Evolutionary conservation across 805 yeast genomes (phyloP).

Genomic region (Grigorovia transvaalensis): DNA sequence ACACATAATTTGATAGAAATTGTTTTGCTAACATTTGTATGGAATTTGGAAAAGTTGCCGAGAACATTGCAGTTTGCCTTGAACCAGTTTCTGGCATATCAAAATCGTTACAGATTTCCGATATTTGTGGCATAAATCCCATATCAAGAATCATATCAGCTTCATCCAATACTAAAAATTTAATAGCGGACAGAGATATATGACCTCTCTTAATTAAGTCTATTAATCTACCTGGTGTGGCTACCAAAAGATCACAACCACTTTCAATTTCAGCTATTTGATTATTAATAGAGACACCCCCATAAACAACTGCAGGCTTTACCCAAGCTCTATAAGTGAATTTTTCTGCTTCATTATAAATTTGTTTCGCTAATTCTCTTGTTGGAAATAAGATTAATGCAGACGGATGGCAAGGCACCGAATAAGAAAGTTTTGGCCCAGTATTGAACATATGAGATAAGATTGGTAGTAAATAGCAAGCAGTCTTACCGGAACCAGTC

Average conservation of each 20-base stretch:
- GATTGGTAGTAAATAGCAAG: conserved; percentile 97
- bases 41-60: conserved; percentile 97
- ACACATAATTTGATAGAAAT: conserved; percentile 88
- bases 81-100: conserved; percentile 86
- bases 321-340: conserved; percentile 98
- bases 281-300: conserved; percentile 86
- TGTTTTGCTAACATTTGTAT: conserved; percentile 94
- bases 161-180: conserved; percentile 89
- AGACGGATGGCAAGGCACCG: conserved; percentile 67
- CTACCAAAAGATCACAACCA: conserved; percentile 92
- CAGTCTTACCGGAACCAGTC: conserved; percentile 98
- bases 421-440: conserved; percentile 56
- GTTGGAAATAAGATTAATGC: conserved; percentile 94
- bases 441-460: conserved; percentile 74
- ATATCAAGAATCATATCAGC: conserved; percentile 99
- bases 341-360: conserved; percentile 87
- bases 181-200: conserved; percentile 77
- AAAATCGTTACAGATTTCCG: conserved; percentile 92
- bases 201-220: conserved; percentile 91
- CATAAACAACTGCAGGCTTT: conserved; percentile 87
- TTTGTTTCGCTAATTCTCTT: conserved; percentile 95
- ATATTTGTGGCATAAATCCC: conserved; percentile 99
- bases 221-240: conserved; percentile 96
- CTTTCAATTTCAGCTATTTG: conserved; percentile 80
- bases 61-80: conserved; percentile 94